These are phyloP conservation scores for Gamsiella multidivaricata DNA, from an alignment of 192 early-diverging fungal genomes.

Conservation along the genomic window DNA sequence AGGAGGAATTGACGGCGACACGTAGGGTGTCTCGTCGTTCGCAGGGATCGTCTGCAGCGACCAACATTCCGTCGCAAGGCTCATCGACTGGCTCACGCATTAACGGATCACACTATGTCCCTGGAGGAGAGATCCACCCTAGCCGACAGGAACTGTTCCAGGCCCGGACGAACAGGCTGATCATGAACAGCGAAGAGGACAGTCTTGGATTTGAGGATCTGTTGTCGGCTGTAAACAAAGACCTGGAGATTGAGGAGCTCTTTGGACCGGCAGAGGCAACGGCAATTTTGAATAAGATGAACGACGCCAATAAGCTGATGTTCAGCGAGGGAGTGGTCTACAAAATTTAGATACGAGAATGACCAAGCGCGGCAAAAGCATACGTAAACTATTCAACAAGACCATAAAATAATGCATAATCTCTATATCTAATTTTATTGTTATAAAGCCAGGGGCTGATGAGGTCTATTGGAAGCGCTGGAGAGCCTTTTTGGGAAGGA, in stretches of 20 bases:
- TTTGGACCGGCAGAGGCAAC: constrained; percentile 71
- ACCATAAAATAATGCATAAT: background rate
- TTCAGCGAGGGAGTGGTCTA: constrained; percentile 73
- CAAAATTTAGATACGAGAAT: constrained; percentile 64
- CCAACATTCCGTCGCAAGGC: constrained; percentile 27
- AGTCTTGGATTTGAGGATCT: constrained; percentile 65
- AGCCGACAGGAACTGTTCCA: constrained; percentile 33
- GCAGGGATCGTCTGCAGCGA: constrained; percentile 8
- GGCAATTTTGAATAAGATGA: constrained; percentile 68
- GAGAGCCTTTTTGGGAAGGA: constrained; percentile 48
- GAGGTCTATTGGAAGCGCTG: constrained; percentile 34
- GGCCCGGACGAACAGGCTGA: constrained; percentile 11
- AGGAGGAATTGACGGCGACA: constrained; percentile 34
- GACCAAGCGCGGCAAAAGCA: background rate
- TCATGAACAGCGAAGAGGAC: constrained; percentile 59
- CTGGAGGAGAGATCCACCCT: constrained; percentile 43
- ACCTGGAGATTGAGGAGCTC: constrained; percentile 38
- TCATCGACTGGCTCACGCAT: constrained; percentile 12
- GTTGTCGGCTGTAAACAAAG: constrained; percentile 66
- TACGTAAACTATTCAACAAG: background rate
- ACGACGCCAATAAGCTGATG: constrained; percentile 76
- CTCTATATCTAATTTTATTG: too few species aligned
- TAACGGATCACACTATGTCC: constrained; percentile 16
- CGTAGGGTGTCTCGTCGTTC: constrained; percentile 32
- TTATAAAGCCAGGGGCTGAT: too few species aligned